A percentile compares a stretch with the other conserved stretches of the same genome.
Evolutionary conservation across 352 stramenopile species (phyloP).

Genomic region (Pythium volutum): DNA sequence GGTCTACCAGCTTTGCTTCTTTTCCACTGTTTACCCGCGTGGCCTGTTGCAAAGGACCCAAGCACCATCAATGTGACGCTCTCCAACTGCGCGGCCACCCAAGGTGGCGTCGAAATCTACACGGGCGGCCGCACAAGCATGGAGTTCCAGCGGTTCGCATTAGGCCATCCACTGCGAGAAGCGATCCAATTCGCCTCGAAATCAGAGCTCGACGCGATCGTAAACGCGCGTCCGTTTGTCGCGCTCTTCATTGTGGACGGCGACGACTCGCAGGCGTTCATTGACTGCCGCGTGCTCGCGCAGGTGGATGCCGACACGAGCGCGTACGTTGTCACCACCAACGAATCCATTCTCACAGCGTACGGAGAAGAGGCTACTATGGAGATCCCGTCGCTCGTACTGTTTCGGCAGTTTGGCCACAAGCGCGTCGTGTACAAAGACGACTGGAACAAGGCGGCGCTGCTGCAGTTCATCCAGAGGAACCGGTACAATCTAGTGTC

Average conservation of each 20-base stretch:
- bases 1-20: slow-evolving; percentile 33
- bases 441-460: slow-evolving; percentile 26
- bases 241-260: slow-evolving; percentile 36
- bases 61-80: slow-evolving; percentile 8
- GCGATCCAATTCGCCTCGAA: slow-evolving; percentile 16
- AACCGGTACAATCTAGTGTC: slow-evolving; percentile 36
- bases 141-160: slow-evolving; percentile 38
- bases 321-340: slow-evolving; percentile 27
- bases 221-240: slow-evolving; percentile 28
- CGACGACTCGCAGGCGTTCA: slow-evolving; percentile 30
- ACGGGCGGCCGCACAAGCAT: slow-evolving; percentile 32
- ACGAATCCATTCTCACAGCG: slow-evolving; percentile 23
- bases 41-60: neutral
- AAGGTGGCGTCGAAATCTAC: slow-evolving; percentile 27
- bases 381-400: slow-evolving; percentile 24
- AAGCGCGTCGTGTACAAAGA: slow-evolving; percentile 19
- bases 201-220: slow-evolving; percentile 15
- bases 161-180: slow-evolving; percentile 28
- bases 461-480: slow-evolving; percentile 29
- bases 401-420: slow-evolving; percentile 33
- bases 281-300: slow-evolving; percentile 32
- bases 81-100: slow-evolving; percentile 22
- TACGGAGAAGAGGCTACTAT: neutral
- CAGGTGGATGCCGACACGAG: slow-evolving; percentile 26
- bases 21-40: slow-evolving; percentile 24